Conservation (phyloP, 1,284 basidiomycete genomes). For the Heterobasidion parviporum region DNA sequence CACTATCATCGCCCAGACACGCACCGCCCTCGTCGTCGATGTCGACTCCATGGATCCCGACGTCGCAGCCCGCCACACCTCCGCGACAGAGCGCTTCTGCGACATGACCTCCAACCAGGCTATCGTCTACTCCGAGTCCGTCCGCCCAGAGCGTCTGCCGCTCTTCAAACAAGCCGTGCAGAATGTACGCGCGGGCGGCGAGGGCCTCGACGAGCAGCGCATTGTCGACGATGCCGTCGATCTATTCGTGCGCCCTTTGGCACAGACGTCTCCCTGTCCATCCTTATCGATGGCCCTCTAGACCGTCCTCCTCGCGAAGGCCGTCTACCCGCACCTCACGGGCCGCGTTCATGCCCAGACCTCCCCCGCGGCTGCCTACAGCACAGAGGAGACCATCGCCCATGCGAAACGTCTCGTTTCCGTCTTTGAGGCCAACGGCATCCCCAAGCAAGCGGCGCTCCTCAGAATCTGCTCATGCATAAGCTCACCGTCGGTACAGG, state of each 20-base stretch:
- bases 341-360: slow-evolving; percentile 40
- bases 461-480: not conserved
- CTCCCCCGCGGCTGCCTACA: slow-evolving; percentile 33
- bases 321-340: slow-evolving; percentile 34
- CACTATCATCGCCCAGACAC: slow-evolving; percentile 28
- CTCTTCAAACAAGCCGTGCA: slow-evolving; percentile 28
- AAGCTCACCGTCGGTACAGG: slow-evolving; percentile 15
- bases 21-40: slow-evolving; percentile 30
- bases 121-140: slow-evolving; percentile 30
- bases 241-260: slow-evolving; percentile 25
- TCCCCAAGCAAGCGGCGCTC: slow-evolving; percentile 25
- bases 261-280: not conserved
- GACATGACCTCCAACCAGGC: slow-evolving; percentile 50
- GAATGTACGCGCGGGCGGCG: slow-evolving; percentile 16
- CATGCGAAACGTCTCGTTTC: slow-evolving; percentile 36
- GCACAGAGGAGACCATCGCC: slow-evolving; percentile 33
- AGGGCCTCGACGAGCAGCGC: slow-evolving; percentile 16
- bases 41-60: slow-evolving; percentile 43
- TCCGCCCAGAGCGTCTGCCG: slow-evolving; percentile 22
- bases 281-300: slow-evolving; percentile 12
- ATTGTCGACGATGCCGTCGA: slow-evolving; percentile 31
- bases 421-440: slow-evolving; percentile 34
- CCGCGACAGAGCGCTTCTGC: slow-evolving; percentile 23
- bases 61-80: slow-evolving; percentile 29
- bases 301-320: slow-evolving; percentile 37